Base-by-base conservation (phyloP, 2,329 filamentous ascomycete genomes). In the Colletotrichum aenigma region DNA sequence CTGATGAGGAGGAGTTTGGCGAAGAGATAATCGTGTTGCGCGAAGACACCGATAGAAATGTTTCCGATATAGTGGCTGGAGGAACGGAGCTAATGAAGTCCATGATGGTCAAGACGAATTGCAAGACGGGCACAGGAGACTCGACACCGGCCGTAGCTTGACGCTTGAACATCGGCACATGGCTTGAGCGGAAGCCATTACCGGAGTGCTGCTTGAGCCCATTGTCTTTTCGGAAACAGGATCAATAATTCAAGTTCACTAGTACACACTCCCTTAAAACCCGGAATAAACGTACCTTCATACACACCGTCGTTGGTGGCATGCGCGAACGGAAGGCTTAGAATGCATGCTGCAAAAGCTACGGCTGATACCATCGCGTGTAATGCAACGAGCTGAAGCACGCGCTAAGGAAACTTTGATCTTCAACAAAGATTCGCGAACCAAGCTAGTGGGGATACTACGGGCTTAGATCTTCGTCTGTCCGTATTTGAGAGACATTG, bases 181-280 rank as follows among this genome's bases (percentile, higher is more conserved):
- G 43, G 43, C 10, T 52, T 52, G n/a, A 52, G 6, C 2, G 43
- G n/a, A 52, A 13, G 43, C 10, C 10, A 52, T 13, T 13, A 13
- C 1, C n/a, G 43, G 3, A 7, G 3, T 52, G 43, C 10, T 21
- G 43, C 10, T 4, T 52, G n/a, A 52, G n/a, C n/a, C n/a, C 1
- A 13, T 13, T 21, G 43, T 13, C n/a, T 52, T 52, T 21, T 3
- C 4, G n/a, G 6, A 21, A 52, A 4, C 10, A 52, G 10, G 3
- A 21, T 21, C 2, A 7, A 13, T 48, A 48, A 21, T 1, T 13
- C 6, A 13, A 3, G n/a, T 21, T 12, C 3, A 13, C 10, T 52
- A 12, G 10, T 7, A 3, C 1, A 13, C 2, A 52, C 4, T 21
- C 4, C 6, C n/a, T 5, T 4, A 1, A 2, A 6, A 6, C 38